These are phyloP conservation scores for Leucogyrophana mollusca DNA, from an alignment of 768 basidiomycete species.

Conservation along the genomic window DNA sequence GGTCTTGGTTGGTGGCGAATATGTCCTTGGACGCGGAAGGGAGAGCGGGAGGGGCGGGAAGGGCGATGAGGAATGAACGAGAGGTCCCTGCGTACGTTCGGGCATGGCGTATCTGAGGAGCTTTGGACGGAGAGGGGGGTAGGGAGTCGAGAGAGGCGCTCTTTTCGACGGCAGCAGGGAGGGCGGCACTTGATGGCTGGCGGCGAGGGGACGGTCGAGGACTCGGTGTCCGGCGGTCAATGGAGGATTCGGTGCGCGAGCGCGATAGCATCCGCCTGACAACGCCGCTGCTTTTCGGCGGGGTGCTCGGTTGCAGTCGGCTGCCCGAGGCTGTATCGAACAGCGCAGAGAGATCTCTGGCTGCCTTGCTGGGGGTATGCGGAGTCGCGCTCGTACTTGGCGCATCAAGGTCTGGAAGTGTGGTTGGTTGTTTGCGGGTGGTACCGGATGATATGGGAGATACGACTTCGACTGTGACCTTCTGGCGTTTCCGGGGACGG, in stretches of 20 bases:
- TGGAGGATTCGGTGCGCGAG: slow-evolving; percentile 60
- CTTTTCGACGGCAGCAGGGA: slow-evolving; percentile 21
- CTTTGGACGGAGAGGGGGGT: slow-evolving; percentile 22
- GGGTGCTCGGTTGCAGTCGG: slow-evolving; percentile 27
- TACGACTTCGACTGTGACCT: slow-evolving; percentile 29
- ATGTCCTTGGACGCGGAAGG: neutral
- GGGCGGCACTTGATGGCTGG: slow-evolving; percentile 19
- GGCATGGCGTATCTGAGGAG: slow-evolving; percentile 35
- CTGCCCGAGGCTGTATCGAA: slow-evolving; percentile 42
- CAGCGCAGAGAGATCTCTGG: slow-evolving; percentile 45
- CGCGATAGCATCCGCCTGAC: slow-evolving; percentile 74
- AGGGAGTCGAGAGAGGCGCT: slow-evolving; percentile 23
- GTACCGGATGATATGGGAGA: slow-evolving; percentile 3
- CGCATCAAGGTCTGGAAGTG: neutral
- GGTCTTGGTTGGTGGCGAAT: slow-evolving; percentile 13
- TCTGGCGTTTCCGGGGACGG: slow-evolving; percentile 29
- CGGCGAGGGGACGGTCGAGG: slow-evolving; percentile 15
- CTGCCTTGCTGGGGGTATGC: slow-evolving; percentile 23
- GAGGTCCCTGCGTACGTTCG: slow-evolving; percentile 75
- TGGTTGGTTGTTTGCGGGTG: slow-evolving; percentile 1
- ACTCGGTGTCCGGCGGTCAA: slow-evolving; percentile 25
- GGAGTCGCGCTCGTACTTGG: neutral
- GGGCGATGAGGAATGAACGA: slow-evolving; percentile 74
- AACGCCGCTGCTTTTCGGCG: slow-evolving; percentile 37
- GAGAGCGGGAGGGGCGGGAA: slow-evolving; percentile 39